Percentiles rank a stretch among this genome's conserved stretches.
Conservation (phyloP, 768 basidiomycete species). For the Tulasnella sp. region DNA sequence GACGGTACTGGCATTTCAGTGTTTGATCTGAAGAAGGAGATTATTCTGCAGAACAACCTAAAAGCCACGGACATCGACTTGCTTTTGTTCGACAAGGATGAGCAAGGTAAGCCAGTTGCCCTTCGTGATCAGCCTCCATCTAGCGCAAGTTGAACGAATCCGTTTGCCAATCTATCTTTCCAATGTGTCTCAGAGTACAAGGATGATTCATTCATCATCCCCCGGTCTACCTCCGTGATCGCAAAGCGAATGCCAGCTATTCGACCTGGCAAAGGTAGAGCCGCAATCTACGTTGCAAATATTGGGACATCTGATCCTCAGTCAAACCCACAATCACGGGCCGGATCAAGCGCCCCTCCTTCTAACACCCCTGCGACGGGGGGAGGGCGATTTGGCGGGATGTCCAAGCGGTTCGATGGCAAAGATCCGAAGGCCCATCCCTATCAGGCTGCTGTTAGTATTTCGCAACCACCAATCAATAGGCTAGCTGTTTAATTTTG, state of each 20-base stretch:
- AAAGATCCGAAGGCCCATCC: constrained; percentile 60
- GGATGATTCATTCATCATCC: constrained; percentile 89
- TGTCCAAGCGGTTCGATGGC: constrained; percentile 89
- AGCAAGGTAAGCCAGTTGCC: constrained; percentile 70
- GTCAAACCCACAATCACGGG: constrained; percentile 1
- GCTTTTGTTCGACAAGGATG: constrained; percentile 80
- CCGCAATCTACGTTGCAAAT: constrained; percentile 68
- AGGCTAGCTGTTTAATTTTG: background rate
- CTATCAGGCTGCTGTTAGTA: constrained; percentile 34
- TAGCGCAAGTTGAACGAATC: background rate
- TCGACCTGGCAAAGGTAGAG: constrained; percentile 81
- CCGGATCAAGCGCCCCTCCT: background rate
- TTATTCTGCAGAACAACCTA: constrained; percentile 94
- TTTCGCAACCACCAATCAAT: background rate
- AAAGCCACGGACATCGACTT: constrained; percentile 98
- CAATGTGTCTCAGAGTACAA: constrained; percentile 68
- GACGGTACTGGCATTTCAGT: constrained; percentile 99
- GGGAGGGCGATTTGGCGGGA: constrained; percentile 40
- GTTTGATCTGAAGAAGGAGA: constrained; percentile 98
- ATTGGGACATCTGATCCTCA: background rate
- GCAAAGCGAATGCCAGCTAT: constrained; percentile 86
- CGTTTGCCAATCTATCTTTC: constrained; percentile 1
- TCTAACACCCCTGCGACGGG: background rate
- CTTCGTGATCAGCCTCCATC: background rate
- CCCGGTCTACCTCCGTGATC: constrained; percentile 91